Conservation (phyloP, 352 stramenopile genomes). For the Phytophthora idaei region DNA sequence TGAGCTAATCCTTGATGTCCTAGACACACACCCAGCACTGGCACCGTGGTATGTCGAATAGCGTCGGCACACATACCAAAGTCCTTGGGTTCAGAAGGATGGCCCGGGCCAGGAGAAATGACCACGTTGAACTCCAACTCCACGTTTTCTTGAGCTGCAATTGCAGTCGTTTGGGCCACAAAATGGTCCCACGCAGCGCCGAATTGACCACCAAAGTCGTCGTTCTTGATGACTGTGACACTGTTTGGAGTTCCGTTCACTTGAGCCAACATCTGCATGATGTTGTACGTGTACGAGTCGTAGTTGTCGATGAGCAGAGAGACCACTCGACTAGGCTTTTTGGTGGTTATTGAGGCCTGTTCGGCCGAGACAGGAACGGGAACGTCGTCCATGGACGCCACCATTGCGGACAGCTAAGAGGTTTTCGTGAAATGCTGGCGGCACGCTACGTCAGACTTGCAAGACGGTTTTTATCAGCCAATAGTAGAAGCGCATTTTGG, state of each 20-base stretch:
- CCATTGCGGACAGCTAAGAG: slow-evolving; percentile 26
- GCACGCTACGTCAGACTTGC: slow-evolving; percentile 21
- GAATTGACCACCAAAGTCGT: slow-evolving; percentile 85
- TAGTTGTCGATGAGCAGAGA: slow-evolving; percentile 98
- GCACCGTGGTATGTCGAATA: slow-evolving; percentile 63
- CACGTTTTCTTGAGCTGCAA: slow-evolving; percentile 19
- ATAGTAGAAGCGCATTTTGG: slow-evolving; percentile 7
- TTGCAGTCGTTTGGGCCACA: slow-evolving; percentile 36
- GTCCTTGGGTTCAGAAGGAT: slow-evolving; percentile 71
- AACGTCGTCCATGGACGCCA: slow-evolving; percentile 39
- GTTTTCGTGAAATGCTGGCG: slow-evolving; percentile 10
- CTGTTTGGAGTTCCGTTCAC: slow-evolving; percentile 71
- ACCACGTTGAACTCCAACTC: slow-evolving; percentile 80
- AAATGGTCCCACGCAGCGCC: slow-evolving; percentile 64
- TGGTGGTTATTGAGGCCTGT: slow-evolving; percentile 3
- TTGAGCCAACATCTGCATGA: slow-evolving; percentile 94
- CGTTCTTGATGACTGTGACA: slow-evolving; percentile 93
- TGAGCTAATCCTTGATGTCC: slow-evolving; percentile 95
- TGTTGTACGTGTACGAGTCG: slow-evolving; percentile 98
- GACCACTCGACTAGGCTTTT: slow-evolving; percentile 39
- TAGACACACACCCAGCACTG: slow-evolving; percentile 97
- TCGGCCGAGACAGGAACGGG: slow-evolving; percentile 3
- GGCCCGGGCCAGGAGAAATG: slow-evolving; percentile 92
- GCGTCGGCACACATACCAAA: slow-evolving; percentile 91
- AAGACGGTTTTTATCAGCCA: slow-evolving; percentile 25